These are phyloP conservation scores for Phanerodontia chrysosporium DNA, from an alignment of 768 basidiomycete species.

Conservation along the genomic window DNA sequence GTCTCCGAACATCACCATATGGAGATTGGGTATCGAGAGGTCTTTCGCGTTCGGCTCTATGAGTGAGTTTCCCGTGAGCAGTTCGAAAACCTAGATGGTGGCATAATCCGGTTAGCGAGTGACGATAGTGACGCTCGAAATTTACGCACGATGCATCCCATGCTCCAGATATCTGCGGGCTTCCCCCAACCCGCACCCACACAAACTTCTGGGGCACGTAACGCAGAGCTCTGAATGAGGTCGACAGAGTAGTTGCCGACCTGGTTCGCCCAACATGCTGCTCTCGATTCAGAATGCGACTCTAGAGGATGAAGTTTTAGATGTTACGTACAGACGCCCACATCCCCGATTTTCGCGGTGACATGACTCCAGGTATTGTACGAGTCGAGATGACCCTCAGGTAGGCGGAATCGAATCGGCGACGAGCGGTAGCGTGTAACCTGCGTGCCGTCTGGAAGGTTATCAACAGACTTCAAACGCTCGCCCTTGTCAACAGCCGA, in stretches of 20 bases:
- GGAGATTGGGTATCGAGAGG: background rate
- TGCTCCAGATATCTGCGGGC: conserved; percentile 11
- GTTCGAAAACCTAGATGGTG: background rate
- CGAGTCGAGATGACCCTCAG: background rate
- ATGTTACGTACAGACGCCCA: background rate
- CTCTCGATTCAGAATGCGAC: background rate
- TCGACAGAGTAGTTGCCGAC: background rate
- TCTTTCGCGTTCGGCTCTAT: background rate
- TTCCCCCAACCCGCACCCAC: conserved; percentile 12
- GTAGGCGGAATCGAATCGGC: background rate
- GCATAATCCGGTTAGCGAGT: background rate
- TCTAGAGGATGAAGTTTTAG: background rate
- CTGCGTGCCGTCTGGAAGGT: background rate
- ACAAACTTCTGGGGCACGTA: conserved; percentile 11
- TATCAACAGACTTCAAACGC: background rate
- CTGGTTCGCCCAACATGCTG: background rate
- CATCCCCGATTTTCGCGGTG: background rate
- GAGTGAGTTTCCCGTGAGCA: background rate
- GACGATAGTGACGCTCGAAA: background rate
- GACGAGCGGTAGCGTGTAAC: background rate
- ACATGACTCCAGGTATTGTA: background rate
- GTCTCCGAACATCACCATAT: background rate
- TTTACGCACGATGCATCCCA: conserved; percentile 8
- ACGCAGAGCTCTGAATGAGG: conserved; percentile 5
- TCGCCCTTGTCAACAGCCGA: background rate